A percentile compares a stretch with the other conserved stretches of the same genome.
phyloP scores from a whole-genome alignment of 2,329 filamentous ascomycete species.

The Fusarium ramigenum region DNA sequence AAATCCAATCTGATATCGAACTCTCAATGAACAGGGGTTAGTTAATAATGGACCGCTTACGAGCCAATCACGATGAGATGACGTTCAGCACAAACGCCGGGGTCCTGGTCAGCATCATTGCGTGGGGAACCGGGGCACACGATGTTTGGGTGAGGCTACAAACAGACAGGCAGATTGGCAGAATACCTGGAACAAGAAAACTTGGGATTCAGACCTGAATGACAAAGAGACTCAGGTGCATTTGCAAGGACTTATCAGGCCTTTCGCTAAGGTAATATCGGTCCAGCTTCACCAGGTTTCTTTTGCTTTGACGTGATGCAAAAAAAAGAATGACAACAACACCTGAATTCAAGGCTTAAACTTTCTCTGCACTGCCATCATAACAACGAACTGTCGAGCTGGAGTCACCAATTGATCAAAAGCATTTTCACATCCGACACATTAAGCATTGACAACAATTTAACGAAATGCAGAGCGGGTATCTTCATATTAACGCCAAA shows the following conservation, averaged over 20 bases:
- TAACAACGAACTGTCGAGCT: background rate
- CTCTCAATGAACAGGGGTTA: conserved; percentile 46
- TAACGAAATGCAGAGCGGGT: conserved; percentile 9
- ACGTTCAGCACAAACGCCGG: conserved; percentile 46
- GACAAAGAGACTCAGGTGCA: background rate
- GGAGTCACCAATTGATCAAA: background rate
- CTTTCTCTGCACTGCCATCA: background rate
- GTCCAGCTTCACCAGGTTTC: too few relatives aligned
- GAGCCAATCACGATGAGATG: conserved; percentile 49
- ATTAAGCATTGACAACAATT: background rate
- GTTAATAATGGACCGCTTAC: conserved; percentile 38
- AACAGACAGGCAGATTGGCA: background rate
- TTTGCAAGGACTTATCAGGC: background rate
- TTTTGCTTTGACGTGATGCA: too few relatives aligned
- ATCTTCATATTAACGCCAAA: conserved; percentile 27
- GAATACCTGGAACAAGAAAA: background rate
- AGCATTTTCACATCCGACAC: background rate
- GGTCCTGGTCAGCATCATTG: conserved; percentile 37
- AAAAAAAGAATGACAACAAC: background rate
- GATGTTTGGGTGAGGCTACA: background rate
- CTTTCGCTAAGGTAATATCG: fast-evolving
- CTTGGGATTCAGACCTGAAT: background rate
- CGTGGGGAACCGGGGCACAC: conserved; percentile 41
- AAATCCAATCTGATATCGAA: conserved; percentile 50
- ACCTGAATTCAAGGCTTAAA: background rate